Evolutionary conservation across 2,329 filamentous ascomycete species (phyloP).

Genomic region (Venturia carpophila): DNA sequence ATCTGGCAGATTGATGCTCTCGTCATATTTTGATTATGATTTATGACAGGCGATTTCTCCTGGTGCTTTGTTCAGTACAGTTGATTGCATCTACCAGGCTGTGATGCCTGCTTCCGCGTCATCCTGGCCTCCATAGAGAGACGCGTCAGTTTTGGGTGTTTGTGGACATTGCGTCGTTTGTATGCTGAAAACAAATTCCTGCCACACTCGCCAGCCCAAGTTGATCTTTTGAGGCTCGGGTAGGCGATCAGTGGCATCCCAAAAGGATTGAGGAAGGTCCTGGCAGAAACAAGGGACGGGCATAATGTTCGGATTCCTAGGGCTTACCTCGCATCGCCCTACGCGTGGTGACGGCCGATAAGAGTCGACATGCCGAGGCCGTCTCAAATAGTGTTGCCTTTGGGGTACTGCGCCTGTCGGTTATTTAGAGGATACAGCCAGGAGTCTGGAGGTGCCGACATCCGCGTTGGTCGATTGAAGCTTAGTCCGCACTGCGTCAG

Average conservation of each 20-base stretch:
- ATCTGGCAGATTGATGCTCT: too few relatives aligned
- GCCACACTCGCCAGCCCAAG: background rate
- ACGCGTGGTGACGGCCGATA: background rate
- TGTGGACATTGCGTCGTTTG: background rate
- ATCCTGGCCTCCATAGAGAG: background rate
- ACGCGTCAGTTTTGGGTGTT: background rate
- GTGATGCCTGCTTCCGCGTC: background rate
- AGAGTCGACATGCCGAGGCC: background rate
- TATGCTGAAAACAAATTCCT: background rate
- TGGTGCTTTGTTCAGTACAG: too few relatives aligned
- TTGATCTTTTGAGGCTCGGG: background rate
- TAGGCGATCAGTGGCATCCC: background rate
- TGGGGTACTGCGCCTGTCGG: too few relatives aligned
- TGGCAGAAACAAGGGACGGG: background rate
- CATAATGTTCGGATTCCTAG: background rate
- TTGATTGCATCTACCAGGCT: background rate
- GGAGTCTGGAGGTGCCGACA: too few relatives aligned
- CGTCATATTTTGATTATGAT: too few relatives aligned
- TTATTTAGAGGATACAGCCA: too few relatives aligned
- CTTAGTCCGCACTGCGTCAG: too few relatives aligned
- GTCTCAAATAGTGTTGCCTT: background rate
- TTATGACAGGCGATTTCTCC: too few relatives aligned
- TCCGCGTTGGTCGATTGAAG: too few relatives aligned
- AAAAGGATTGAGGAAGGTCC: background rate
- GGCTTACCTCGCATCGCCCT: background rate